Evolutionary conservation across 139 green algal species (phyloP), one percentile per base, ranked within the genome.

Genomic region (Bryopsis sp.): DNA sequence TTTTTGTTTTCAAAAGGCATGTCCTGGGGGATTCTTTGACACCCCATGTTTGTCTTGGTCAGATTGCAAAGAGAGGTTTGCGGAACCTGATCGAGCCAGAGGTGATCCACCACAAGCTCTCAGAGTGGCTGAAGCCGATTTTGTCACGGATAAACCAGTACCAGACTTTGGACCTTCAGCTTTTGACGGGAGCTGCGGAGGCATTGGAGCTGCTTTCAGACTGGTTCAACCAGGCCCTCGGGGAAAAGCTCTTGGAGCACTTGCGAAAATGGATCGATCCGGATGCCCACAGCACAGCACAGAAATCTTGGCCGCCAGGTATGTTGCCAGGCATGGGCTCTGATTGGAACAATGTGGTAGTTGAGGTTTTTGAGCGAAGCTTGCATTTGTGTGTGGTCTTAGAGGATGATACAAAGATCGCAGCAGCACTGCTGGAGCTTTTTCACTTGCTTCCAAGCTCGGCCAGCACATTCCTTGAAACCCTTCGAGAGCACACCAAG

Each of bases 151-250:
- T 69, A 35, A 69, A 57, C n/a, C 26, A 57, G 28, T 69, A 58
- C 62, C 31, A 5, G 5, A 34, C 15, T 15, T 36, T 69, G 35
- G 62, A 69, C 43, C 37, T 69, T 5, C 50, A 70, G 58, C 48
- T 76, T 4, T 33, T 78, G 48, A 39, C 26, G 34, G 72, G 72
- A 54, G 67, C 85, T n/a, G 76, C 74, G 11, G 66, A 78, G 34
- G 67, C 86, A 54, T 73, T 95, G 59, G 81, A 90, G 74, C 85
- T 96, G 50, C 83, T 96, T 35, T 75, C 76, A 48, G 85, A 89
- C 67, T 94, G 87, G 82, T 98, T 98, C 81, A 98, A 96, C 76
- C 78, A 88, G 24, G 93, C 87, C 2, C 82, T 98, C 46, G 93
- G 93, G 7, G 86, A 97, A 61, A 96, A 95, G 77, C 83, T 98